Evolutionary conservation across 768 basidiomycete species (phyloP), one percentile per base, ranked within the genome.

Genomic region (Boletus eberwhitei): DNA sequence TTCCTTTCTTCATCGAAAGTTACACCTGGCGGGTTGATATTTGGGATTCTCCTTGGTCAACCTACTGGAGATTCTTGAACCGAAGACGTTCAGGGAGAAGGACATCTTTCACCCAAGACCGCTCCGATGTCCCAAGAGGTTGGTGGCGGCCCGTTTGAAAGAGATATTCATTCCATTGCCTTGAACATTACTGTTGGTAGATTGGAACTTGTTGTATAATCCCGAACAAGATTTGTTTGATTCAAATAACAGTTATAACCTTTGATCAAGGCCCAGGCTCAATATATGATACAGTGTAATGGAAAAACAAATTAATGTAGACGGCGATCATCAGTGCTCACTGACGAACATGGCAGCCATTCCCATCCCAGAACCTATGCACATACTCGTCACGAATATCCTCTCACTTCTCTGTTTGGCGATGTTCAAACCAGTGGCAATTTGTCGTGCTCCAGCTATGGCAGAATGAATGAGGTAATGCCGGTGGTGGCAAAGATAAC

Each of bases 381-480:
- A 95, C 93, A 96, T 96, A 60, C 84, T 87, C 2, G 91, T 94
- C 32, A 89, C 86, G 60, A 96, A 93, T 58, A 96, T 74, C 67
- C 86, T 87, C 22, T 78, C 78, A 16, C 80, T 80, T 44, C 83
- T 86, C 70, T 90, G 83, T 77, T 85, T 93, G 12, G 89, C 87
- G 46, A 92, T 85, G 65, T 80, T 85, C 58, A 91, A 71, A 13
- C 87, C 93, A 8, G 93, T 96, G 0, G 88, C 90, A 53, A 96
- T 79, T 73, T 95, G 94, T 21, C 93, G 77, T 11, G 92, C 86
- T 61, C 93, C 93, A 57, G 90, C 86, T 47, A 52, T 40, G 49
- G 48, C 1, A 48, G 29, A 41, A 60, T 50, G 32, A 50, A 44
- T 57, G 40, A 58, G 47, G 31, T 40, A 31, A 17, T 12, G 36